Percentiles rank a stretch among this genome's conserved stretches.
Evolutionary conservation across 768 basidiomycete species (phyloP).

Genomic region (Rhodosporidiobolus sp.): DNA sequence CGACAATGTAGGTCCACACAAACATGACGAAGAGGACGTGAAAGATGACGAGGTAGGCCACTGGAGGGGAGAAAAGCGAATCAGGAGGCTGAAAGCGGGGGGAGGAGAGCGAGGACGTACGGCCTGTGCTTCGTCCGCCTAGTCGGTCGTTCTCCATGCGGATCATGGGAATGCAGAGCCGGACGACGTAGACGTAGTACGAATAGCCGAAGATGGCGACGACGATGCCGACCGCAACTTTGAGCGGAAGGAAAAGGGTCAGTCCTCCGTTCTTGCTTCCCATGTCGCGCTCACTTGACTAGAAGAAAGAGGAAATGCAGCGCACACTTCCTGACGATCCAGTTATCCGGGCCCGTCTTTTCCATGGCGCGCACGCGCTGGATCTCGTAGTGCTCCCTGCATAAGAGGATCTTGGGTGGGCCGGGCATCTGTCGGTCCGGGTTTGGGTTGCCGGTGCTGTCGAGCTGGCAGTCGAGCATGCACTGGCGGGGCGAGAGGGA

Average conservation of each 20-base stretch:
- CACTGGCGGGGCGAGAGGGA: background rate
- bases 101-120: conserved; percentile 9
- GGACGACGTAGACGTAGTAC: conserved; percentile 38
- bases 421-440: background rate
- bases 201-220: conserved; percentile 28
- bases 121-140: conserved; percentile 18
- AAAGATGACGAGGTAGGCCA: conserved; percentile 36
- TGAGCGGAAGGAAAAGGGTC: background rate
- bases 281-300: too few species aligned
- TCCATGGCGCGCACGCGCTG: conserved; percentile 16
- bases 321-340: conserved; percentile 31
- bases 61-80: background rate
- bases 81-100: too few species aligned
- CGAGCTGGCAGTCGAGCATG: conserved; percentile 38
- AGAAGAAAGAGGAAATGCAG: too few species aligned
- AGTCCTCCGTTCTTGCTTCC: background rate
- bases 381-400: conserved; percentile 22
- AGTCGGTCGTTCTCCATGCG: conserved; percentile 14
- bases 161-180: conserved; percentile 35
- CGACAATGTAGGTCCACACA: conserved; percentile 29
- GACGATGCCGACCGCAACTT: conserved; percentile 29
- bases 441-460: background rate
- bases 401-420: conserved; percentile 4
- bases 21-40: conserved; percentile 37
- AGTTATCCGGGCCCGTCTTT: conserved; percentile 27